These are phyloP conservation scores for Ajuga chamaepitys DNA, from an alignment of 257 asterid species.

Conservation along the genomic window DNA sequence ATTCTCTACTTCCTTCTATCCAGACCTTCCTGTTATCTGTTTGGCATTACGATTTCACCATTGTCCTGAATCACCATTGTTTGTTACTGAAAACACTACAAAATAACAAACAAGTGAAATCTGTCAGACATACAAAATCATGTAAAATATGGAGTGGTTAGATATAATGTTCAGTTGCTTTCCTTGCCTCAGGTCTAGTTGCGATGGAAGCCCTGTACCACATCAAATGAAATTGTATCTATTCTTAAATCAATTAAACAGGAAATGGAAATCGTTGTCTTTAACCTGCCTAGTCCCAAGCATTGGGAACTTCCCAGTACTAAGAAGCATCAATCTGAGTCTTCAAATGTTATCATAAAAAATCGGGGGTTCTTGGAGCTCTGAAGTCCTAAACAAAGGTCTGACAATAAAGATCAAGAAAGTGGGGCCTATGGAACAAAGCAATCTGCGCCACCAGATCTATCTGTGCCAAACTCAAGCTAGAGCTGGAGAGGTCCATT, in stretches of 20 bases:
- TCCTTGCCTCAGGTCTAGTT: too few species aligned
- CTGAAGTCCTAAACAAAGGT: constrained; percentile 36
- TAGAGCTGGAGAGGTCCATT: constrained; percentile 32
- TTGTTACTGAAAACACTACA: too few species aligned
- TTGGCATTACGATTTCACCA: too few species aligned
- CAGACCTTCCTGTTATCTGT: too few species aligned
- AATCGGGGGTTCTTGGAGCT: constrained; percentile 26
- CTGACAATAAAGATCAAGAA: constrained; percentile 29
- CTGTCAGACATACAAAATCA: too few species aligned
- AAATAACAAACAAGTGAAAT: too few species aligned
- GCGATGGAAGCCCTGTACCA: too few species aligned
- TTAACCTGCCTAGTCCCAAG: constrained; percentile 25
- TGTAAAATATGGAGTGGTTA: too few species aligned
- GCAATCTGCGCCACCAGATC: constrained; percentile 26
- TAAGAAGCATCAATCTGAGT: constrained; percentile 18
- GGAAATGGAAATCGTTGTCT: constrained; percentile 11
- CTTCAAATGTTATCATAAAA: constrained; percentile 21
- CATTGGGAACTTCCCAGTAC: neutral
- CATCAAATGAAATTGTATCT: too few species aligned
- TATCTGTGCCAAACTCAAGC: constrained; percentile 37
- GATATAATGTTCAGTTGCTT: too few species aligned
- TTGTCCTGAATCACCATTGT: too few species aligned
- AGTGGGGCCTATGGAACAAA: constrained; percentile 26
- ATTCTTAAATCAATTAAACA: constrained; percentile 22
- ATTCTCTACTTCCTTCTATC: too few species aligned